Conservation (phyloP, 2,329 filamentous ascomycete genomes). For the Monilinia fructicola region DNA sequence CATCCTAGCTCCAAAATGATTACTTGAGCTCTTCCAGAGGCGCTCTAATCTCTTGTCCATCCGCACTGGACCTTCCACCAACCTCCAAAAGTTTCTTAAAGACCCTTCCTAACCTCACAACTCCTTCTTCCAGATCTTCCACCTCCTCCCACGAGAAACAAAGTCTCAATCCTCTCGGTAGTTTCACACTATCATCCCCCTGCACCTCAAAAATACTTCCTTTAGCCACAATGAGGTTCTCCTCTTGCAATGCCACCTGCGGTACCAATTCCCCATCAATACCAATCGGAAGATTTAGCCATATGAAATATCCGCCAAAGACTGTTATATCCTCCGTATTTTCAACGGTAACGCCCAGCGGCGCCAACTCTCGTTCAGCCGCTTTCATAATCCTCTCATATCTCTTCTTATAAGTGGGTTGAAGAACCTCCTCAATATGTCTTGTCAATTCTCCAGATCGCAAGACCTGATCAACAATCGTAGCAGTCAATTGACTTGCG, state of each 20-base stretch:
- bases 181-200: conserved; percentile 55
- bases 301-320: conserved; percentile 84
- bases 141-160: conserved; percentile 75
- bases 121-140: conserved; percentile 63
- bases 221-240: conserved; percentile 65
- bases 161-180: conserved; percentile 61
- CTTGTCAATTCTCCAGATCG: conserved; percentile 45
- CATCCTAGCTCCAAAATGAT: neutral
- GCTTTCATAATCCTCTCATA: conserved; percentile 56
- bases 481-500: conserved; percentile 55
- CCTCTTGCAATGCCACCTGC: conserved; percentile 58
- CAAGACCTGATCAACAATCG: conserved; percentile 52
- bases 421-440: conserved; percentile 46
- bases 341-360: conserved; percentile 55
- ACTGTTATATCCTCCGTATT: conserved; percentile 46
- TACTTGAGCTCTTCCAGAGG: neutral
- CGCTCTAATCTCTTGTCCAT: neutral
- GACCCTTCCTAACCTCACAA: conserved; percentile 59
- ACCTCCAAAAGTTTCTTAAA: conserved; percentile 37
- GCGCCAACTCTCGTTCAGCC: conserved; percentile 58
- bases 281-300: conserved; percentile 62
- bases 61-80: neutral
- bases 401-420: conserved; percentile 49
- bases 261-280: conserved; percentile 55
- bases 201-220: conserved; percentile 70